phyloP scores from a whole-genome alignment of 176 grass and related monocot genomes.

The Eragrostis nindensis region DNA sequence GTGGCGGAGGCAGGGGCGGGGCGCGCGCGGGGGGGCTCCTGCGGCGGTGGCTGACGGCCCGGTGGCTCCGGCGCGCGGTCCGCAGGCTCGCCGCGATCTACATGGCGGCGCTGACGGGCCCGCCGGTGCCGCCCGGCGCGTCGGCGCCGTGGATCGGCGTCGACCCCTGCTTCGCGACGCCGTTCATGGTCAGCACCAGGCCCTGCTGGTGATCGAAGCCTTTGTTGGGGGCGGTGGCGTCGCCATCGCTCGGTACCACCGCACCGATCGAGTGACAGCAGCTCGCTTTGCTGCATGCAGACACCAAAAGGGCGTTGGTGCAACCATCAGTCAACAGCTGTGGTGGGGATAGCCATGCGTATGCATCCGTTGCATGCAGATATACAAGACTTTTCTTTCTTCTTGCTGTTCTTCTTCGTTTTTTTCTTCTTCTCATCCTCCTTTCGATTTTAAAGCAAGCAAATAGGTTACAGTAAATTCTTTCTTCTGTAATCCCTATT shows the following conservation, averaged over 20 bases:
- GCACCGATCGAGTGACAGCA: not conserved
- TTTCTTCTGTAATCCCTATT: not conserved
- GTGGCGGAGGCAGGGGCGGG: not conserved
- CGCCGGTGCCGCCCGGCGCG: not conserved
- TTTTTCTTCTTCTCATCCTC: not conserved
- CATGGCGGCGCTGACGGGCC: slow-evolving; percentile 32
- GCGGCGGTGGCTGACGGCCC: slow-evolving; percentile 27
- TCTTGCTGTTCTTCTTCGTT: not conserved
- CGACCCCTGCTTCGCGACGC: slow-evolving; percentile 55
- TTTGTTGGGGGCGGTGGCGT: not conserved
- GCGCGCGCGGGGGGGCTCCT: slow-evolving; percentile 24
- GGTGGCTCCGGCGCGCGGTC: slow-evolving; percentile 42
- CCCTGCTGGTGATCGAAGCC: slow-evolving; percentile 14
- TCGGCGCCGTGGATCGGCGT: slow-evolving; percentile 43
- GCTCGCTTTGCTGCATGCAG: too few relatives aligned
- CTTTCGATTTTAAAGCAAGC: not conserved
- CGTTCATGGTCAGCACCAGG: slow-evolving; percentile 37
- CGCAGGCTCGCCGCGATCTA: slow-evolving; percentile 46
- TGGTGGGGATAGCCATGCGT: not conserved
- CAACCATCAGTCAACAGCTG: not conserved
- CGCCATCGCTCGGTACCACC: not conserved
- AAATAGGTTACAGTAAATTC: not conserved
- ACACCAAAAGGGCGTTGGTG: not conserved
- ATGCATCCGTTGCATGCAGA: slow-evolving; percentile 3
- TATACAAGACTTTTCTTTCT: not conserved